Evolutionary conservation across 1,284 basidiomycete genomes (phyloP), one percentile per base, ranked within the genome.

Genomic region (Ceratobasidium papillatum): DNA sequence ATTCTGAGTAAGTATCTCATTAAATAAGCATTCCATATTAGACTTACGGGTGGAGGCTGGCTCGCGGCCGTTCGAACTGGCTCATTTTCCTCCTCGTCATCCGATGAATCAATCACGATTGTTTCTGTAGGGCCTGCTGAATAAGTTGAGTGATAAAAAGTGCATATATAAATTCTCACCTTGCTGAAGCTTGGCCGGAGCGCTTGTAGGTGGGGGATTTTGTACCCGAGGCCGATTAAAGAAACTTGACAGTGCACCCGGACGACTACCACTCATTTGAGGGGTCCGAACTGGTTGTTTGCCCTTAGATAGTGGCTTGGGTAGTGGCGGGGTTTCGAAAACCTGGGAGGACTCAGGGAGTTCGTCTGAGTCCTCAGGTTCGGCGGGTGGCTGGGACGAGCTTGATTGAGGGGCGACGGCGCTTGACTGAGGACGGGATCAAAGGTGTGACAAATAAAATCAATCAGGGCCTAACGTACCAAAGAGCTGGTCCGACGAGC

Each of bases 91-190:
- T 9, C 61, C 22, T 68, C 65, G 34, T 72, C 69, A 25, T 59
- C 54, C 30, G 69, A 72, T 17, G 58, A 61, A 56, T 71, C 66
- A 41, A 72, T 52, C 9, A 68, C 52, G 17, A 54, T 56, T 38
- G 52, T 45, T 9, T 68, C 65, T 54, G 25, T n/a, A 38, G 30
- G 32, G 19, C 8, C 7, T 36, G n/a, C 36, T 7, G 30, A 47
- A 17, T 47, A 36, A 59, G 1, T n/a, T 12, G 11, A 36, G 5
- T 4, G 8, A 14, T 11, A 30, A 4, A 38, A 9, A n/a, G 2
- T 3, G 12, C 3, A n/a, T 8, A 8, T 30, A 32, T 19, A 8
- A 30, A 9, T 17, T 34, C 30, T n/a, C n/a, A 61, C 69, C 69
- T 34, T 22, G 43, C 12, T 22, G 19, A 11, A 61, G 7, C 27